Conservation (phyloP, 495 filamentous ascomycete genomes). For the Hypoxylon perforatum region DNA sequence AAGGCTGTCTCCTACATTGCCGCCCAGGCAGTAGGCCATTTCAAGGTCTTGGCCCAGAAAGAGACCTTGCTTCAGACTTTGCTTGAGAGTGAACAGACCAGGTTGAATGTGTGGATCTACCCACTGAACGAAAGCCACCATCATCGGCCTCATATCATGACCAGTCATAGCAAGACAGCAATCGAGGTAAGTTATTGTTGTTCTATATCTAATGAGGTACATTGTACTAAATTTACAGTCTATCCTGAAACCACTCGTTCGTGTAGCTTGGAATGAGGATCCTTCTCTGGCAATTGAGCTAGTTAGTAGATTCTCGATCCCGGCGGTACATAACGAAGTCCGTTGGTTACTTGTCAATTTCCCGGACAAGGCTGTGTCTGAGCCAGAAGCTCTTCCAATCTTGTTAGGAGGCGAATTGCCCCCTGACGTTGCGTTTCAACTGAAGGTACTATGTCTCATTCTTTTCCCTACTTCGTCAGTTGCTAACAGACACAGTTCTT, state of each 20-base stretch:
- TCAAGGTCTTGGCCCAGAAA: slow-evolving; percentile 77
- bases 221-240: slow-evolving; percentile 50
- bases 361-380: slow-evolving; percentile 80
- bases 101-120: slow-evolving; percentile 89
- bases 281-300: slow-evolving; percentile 88
- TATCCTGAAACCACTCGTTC: slow-evolving; percentile 69
- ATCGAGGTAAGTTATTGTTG: slow-evolving; percentile 58
- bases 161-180: slow-evolving; percentile 52
- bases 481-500: slow-evolving; percentile 74
- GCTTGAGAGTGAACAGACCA: slow-evolving; percentile 84
- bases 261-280: slow-evolving; percentile 85
- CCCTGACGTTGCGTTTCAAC: slow-evolving; percentile 80
- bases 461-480: neutral
- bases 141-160: slow-evolving; percentile 40
- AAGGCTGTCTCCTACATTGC: slow-evolving; percentile 66
- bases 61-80: slow-evolving; percentile 82
- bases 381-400: slow-evolving; percentile 83
- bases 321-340: slow-evolving; percentile 76
- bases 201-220: neutral
- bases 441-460: slow-evolving; percentile 71
- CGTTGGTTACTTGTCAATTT: slow-evolving; percentile 81
- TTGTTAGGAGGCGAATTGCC: slow-evolving; percentile 82
- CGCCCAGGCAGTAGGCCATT: slow-evolving; percentile 60
- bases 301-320: slow-evolving; percentile 78
- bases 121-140: slow-evolving; percentile 73